phyloP scores from a whole-genome alignment of 2,329 filamentous ascomycete genomes.

The Fusarium sp. region DNA sequence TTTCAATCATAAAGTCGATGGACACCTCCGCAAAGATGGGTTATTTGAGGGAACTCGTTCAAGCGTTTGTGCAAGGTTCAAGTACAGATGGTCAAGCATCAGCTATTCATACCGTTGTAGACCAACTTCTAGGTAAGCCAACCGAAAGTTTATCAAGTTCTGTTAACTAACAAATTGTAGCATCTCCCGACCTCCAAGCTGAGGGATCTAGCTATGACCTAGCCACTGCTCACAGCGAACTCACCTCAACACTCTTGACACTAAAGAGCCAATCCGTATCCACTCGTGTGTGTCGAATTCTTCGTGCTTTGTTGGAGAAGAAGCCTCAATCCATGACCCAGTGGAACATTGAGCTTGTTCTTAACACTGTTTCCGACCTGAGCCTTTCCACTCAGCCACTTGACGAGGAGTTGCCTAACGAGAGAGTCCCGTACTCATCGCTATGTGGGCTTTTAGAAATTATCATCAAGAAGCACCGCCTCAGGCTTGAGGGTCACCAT shows the following conservation, averaged over 20 bases:
- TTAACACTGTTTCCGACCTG: conserved; percentile 58
- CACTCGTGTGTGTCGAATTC: conserved; percentile 54
- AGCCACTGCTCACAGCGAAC: conserved; percentile 55
- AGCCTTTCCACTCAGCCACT: conserved; percentile 40
- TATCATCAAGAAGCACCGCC: conserved; percentile 68
- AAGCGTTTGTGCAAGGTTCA: conserved; percentile 45
- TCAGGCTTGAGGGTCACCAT: conserved; percentile 71
- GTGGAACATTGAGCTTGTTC: conserved; percentile 67
- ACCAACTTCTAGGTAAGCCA: conserved; percentile 53
- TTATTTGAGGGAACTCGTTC: conserved; percentile 55
- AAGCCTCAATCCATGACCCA: conserved; percentile 64
- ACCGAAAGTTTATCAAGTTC: neutral
- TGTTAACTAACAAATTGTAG: conserved; percentile 40
- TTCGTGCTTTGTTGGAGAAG: conserved; percentile 61
- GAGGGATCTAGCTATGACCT: conserved; percentile 52
- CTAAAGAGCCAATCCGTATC: conserved; percentile 49
- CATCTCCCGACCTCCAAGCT: conserved; percentile 44
- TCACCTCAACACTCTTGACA: conserved; percentile 51
- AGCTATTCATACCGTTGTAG: conserved; percentile 57
- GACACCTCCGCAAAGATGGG: conserved; percentile 48
- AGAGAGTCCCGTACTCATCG: conserved; percentile 55
- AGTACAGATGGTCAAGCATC: conserved; percentile 55
- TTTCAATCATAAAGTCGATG: conserved; percentile 49
- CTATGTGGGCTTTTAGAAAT: conserved; percentile 66
- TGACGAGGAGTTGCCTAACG: conserved; percentile 41